Percentiles rank a stretch among this genome's conserved stretches.
These are phyloP conservation scores for Puccinia horiana DNA, from an alignment of 1,284 basidiomycete genomes.

Conservation along the genomic window DNA sequence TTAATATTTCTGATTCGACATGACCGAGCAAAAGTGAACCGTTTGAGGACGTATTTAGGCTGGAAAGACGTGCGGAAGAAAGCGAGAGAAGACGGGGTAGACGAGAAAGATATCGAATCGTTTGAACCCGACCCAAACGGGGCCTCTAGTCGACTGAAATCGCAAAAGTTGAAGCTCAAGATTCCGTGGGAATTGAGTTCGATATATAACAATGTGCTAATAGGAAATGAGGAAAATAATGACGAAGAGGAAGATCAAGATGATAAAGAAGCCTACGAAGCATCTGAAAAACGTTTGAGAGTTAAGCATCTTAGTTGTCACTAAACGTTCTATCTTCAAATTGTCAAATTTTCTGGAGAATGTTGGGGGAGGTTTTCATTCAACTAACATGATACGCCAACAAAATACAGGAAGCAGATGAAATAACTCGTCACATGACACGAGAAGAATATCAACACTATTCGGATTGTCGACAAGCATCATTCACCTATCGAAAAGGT, in stretches of 20 bases:
- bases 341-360: not conserved
- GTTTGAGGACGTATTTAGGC: conserved; percentile 87
- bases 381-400: not conserved
- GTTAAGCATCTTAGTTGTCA: conserved; percentile 58
- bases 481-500: conserved; percentile 95
- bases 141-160: conserved; percentile 69
- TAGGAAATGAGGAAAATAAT: conserved; percentile 73
- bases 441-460: conserved; percentile 96
- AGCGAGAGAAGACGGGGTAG: conserved; percentile 63
- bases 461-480: conserved; percentile 93
- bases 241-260: conserved; percentile 90
- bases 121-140: conserved; percentile 50
- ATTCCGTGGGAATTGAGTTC: conserved; percentile 94
- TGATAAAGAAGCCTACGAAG: conserved; percentile 92
- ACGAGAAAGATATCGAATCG: conserved; percentile 53
- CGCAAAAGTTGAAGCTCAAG: conserved; percentile 90
- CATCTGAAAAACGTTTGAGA: conserved; percentile 80
- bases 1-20: conserved; percentile 94
- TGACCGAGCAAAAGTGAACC: conserved; percentile 89
- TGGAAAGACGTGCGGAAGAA: conserved; percentile 98
- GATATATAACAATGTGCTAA: conserved; percentile 81
- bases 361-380: not conserved
- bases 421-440: conserved; percentile 92
- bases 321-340: not conserved
- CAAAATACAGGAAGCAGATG: conserved; percentile 77